Base-by-base conservation (phyloP, 768 basidiomycete genomes). In the Lanmaoa pseudosensibilis region DNA sequence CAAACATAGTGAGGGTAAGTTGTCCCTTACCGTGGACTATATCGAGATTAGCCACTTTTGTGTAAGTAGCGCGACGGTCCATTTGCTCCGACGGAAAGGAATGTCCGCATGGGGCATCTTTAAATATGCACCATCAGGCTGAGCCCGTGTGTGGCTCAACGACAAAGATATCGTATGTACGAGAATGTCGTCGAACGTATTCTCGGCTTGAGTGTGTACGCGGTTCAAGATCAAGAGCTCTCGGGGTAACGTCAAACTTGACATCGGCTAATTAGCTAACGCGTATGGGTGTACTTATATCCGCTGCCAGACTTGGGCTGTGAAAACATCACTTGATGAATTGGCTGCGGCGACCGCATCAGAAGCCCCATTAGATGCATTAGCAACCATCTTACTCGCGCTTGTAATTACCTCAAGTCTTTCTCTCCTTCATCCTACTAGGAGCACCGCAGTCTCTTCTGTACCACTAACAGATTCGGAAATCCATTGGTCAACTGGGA, bases 391-490 rank as follows among this genome's bases (percentile, higher is more conserved):
- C 36, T n/a, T 39, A 52, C 49, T 52, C 40, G 53, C 52, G 61
- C 49, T 38, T 38, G 33, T 50, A 30, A 16, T 50, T 40, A 38
- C 23, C 10, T 34, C 40, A 3, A 41, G 11, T 34, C 23, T 44
- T 21, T 10, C 38, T 43, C 47, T 19, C 41, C 43, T 21, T 6
- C 19, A 11, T 12, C 34, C 46, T 23, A 11, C 41, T 25, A 15
- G 45, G 51, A 48, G 38, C 21, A 11, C 55, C 10, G 27, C 48
- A 44, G 34, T 15, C 52, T 27, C 37, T 36, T 32, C 36, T 12
- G 30, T 41, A 49, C 7, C 38, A 47, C 50, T 21, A 39, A 32
- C 50, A 34, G 32, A 52, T 52, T 52, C 39, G 51, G 54, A 47
- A 62, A 32, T 45, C 52, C 41, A 3, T 34, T 46, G 30, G 44